Conservation (phyloP, 768 basidiomycete genomes). For the Porpolomopsis calyptriformis region DNA sequence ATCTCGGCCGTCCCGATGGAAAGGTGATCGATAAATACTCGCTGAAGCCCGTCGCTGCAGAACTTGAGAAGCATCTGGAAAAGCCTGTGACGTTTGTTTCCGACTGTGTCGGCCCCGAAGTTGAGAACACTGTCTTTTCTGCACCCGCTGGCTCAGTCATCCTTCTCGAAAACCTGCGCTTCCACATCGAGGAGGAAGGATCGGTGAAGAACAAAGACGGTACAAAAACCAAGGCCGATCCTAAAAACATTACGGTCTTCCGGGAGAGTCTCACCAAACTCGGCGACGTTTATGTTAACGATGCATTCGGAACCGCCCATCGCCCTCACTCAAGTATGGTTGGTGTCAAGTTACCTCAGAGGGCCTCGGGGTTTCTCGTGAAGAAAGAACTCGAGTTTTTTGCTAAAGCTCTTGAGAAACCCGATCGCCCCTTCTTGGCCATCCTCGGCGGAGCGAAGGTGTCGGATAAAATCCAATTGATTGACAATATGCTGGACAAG, state of each 20-base stretch:
- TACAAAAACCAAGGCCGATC: constrained; percentile 88
- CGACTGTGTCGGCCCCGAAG: constrained; percentile 79
- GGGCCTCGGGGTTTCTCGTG: constrained; percentile 93
- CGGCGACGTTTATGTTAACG: constrained; percentile 96
- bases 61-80: constrained; percentile 64
- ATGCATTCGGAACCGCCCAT: constrained; percentile 98
- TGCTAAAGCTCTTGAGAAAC: constrained; percentile 91
- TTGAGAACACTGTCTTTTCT: constrained; percentile 65
- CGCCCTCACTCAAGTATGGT: constrained; percentile 99
- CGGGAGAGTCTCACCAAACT: constrained; percentile 79
- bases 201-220: constrained; percentile 89
- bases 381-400: constrained; percentile 99
- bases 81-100: constrained; percentile 70
- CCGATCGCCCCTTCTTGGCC: constrained; percentile 92
- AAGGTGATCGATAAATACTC: constrained; percentile 83
- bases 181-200: constrained; percentile 98
- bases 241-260: constrained; percentile 71
- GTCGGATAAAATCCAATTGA: constrained; percentile 96
- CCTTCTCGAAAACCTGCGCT: constrained; percentile 94
- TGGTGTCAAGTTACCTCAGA: constrained; percentile 82
- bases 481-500: constrained; percentile 99
- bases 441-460: constrained; percentile 99
- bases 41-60: constrained; percentile 73
- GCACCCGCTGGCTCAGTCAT: constrained; percentile 63
- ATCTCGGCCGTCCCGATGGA: constrained; percentile 95